Conservation (phyloP, 768 basidiomycete genomes). For the Termitomyces sp. region DNA sequence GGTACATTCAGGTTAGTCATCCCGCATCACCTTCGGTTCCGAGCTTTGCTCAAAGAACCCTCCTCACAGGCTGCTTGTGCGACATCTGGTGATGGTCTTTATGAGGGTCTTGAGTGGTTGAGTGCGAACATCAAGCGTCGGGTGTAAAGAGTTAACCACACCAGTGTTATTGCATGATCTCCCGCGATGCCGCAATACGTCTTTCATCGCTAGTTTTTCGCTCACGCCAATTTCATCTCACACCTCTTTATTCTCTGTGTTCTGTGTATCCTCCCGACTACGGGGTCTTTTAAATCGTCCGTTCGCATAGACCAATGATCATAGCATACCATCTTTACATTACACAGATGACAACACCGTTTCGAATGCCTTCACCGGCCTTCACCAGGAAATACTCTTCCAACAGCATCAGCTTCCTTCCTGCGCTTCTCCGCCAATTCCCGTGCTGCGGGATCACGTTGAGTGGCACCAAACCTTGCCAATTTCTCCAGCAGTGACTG, state of each 20-base stretch:
- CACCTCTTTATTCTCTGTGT: constrained; percentile 23
- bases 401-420: constrained; percentile 75
- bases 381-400: constrained; percentile 69
- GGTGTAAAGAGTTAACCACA: constrained; percentile 46
- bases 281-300: constrained; percentile 23
- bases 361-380: constrained; percentile 33
- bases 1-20: constrained; percentile 87
- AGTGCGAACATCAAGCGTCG: constrained; percentile 86
- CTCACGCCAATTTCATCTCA: constrained; percentile 29
- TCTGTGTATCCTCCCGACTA: constrained; percentile 25
- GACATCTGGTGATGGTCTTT: constrained; percentile 96
- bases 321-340: constrained; percentile 13
- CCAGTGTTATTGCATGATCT: constrained; percentile 55
- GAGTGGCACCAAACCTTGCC: constrained; percentile 57
- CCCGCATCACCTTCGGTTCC: constrained; percentile 5
- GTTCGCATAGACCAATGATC: constrained; percentile 32
- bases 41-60: constrained; percentile 12
- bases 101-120: constrained; percentile 98
- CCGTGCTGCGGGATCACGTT: constrained; percentile 52
- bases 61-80: constrained; percentile 85
- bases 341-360: constrained; percentile 3
- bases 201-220: constrained; percentile 38
- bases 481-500: constrained; percentile 78
- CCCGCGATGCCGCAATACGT: constrained; percentile 54
- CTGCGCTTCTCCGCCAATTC: constrained; percentile 69